Percentiles rank a stretch among this genome's conserved stretches.
phyloP scores from a whole-genome alignment of 225 moss, liverwort and hornwort genomes.

The Pleurozium schreberi region DNA sequence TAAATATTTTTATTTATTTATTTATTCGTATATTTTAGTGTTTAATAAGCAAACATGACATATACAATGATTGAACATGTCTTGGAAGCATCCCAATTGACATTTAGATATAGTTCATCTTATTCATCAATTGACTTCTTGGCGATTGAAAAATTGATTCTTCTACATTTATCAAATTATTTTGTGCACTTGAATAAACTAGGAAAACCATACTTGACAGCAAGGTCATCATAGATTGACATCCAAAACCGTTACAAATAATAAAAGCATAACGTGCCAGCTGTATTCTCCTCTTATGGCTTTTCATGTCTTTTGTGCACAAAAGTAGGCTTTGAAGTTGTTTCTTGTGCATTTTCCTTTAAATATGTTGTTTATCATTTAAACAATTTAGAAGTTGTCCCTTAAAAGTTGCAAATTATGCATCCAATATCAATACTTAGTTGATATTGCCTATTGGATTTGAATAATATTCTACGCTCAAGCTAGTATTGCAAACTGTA shows the following conservation, averaged over 20 bases:
- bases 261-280: neutral
- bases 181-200: neutral
- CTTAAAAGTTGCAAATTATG: too few species aligned
- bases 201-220: neutral
- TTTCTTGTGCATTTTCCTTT: neutral
- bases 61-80: neutral
- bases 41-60: neutral
- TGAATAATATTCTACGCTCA: too few species aligned
- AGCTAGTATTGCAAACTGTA: too few species aligned
- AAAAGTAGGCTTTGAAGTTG: neutral
- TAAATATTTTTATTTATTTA: too few species aligned
- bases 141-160: neutral
- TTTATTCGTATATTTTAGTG: too few species aligned
- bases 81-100: neutral
- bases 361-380: neutral
- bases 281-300: neutral
- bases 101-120: neutral
- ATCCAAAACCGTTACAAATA: neutral
- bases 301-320: neutral
- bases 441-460: too few species aligned
- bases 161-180: neutral
- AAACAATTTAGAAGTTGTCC: accelerated
- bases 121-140: too few species aligned
- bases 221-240: neutral
- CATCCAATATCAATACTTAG: too few species aligned